phyloP scores from a whole-genome alignment of 2,329 filamentous ascomycete species.

The Ophiobolus disseminans region DNA sequence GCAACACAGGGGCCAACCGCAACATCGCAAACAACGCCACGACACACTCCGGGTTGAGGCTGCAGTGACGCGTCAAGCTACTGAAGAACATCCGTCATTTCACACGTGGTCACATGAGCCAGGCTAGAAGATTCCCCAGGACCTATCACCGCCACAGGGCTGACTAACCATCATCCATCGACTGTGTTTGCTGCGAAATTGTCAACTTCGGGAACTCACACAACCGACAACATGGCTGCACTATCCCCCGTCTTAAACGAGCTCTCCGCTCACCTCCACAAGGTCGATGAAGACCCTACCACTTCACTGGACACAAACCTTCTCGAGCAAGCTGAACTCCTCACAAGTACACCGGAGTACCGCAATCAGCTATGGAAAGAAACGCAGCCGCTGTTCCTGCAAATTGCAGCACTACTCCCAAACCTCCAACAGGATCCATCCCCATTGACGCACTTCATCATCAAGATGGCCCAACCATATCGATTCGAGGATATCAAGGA shows the following conservation, averaged over 20 bases:
- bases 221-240: slow-evolving; percentile 23
- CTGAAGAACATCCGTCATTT: slow-evolving; percentile 1
- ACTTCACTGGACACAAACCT: slow-evolving; percentile 56
- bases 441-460: slow-evolving; percentile 61
- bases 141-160: slow-evolving; percentile 17
- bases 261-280: slow-evolving; percentile 54
- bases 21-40: no score
- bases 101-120: slow-evolving; percentile 42
- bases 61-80: slow-evolving; percentile 18
- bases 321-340: slow-evolving; percentile 59
- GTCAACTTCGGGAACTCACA: no score
- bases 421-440: slow-evolving; percentile 65
- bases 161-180: slow-evolving; percentile 1
- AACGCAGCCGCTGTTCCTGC: slow-evolving; percentile 47
- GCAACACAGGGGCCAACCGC: no score
- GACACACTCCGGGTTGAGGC: no score
- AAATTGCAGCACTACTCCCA: slow-evolving; percentile 60
- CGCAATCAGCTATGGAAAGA: slow-evolving; percentile 33
- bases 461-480: slow-evolving; percentile 56
- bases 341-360: slow-evolving; percentile 44
- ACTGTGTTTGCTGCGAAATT: neutral
- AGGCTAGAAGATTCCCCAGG: slow-evolving; percentile 34
- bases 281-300: slow-evolving; percentile 54
- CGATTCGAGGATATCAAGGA: slow-evolving; percentile 52
- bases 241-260: slow-evolving; percentile 30